Base-by-base conservation (phyloP, 2,329 filamentous ascomycete species). In the Pseudogymnoascus sp. region DNA sequence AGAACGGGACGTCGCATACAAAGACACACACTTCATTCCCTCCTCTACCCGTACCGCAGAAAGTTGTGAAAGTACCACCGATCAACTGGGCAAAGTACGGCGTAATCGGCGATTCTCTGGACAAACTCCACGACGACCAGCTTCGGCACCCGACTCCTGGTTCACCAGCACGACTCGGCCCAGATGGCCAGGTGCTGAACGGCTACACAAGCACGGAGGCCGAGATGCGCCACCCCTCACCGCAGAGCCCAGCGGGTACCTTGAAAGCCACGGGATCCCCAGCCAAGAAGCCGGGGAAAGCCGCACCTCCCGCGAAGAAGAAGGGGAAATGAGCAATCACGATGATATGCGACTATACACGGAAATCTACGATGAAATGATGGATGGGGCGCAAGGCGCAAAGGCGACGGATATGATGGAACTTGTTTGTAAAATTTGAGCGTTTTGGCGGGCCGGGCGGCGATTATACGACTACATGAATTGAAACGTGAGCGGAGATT, bases 21-120 rank as follows among this genome's bases (percentile, higher is more conserved):
- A 56, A 56, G 28, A 7, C 50, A 3, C 50, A 33, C 12, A 7
- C 28, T 56, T 56, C 50, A 33, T 56, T 56, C 6, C 50, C 50
- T 1, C 50, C 50, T 35, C 50, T 97, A 12, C 93, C 93, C 0
- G 83, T 82, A 12, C 86, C 90, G 6, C 93, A 97, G 74, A 89
- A 89, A 68, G 79, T 98, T 0, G 88, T 96, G 26, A 87, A 93
- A 41, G 91, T 88, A 77, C 93, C 93, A 7, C 89, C 91, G 7
- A 88, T 98, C 71, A 96, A 97, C 78, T 98, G 93, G 93, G 85
- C 87, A 11, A 93, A 96, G 72, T 98, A 98, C 75, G 90, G 91
- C 69, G 82, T 97, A n/a, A 86, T 95, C 2, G 93, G 91, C 59
- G 88, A 90, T 65, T 85, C 90, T 1, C 80, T 97, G 37, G 91